These are phyloP conservation scores for Ambrosia trifida DNA, from an alignment of 129 eudicot species.

Conservation along the genomic window DNA sequence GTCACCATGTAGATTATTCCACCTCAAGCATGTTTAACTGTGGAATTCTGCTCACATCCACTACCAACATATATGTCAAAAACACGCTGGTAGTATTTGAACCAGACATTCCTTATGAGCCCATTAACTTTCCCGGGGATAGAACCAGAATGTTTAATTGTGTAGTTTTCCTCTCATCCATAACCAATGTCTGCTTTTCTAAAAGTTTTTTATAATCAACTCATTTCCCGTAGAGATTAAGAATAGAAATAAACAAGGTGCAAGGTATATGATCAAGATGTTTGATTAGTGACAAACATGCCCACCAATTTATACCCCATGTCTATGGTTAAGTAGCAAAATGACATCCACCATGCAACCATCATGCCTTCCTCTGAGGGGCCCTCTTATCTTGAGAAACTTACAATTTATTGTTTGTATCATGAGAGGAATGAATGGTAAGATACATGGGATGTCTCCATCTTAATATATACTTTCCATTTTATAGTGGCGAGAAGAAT, in stretches of 20 bases:
- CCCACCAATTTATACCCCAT: conserved; percentile 18
- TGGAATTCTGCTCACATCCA: too few species aligned
- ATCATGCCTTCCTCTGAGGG: conserved; percentile 15
- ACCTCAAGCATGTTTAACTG: too few species aligned
- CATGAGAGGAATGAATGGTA: conserved; percentile 19
- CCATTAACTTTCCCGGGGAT: too few species aligned
- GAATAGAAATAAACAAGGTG: background rate
- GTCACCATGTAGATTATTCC: too few species aligned
- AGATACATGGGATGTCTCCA: conserved; percentile 35
- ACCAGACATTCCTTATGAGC: too few species aligned
- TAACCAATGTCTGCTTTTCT: background rate
- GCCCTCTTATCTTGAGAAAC: conserved; percentile 23
- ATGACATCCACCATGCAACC: conserved; percentile 21
- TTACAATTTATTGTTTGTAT: conserved; percentile 14
- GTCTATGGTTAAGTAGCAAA: conserved; percentile 9
- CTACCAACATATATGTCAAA: too few species aligned
- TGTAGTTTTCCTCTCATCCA: too few species aligned
- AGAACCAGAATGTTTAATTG: too few species aligned
- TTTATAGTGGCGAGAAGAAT: conserved; percentile 18
- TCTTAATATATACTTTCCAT: conserved; percentile 21
- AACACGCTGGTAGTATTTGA: too few species aligned
- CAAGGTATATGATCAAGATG: background rate
- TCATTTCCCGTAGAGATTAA: background rate
- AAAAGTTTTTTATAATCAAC: background rate
- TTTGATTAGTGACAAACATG: conserved; percentile 18